Evolutionary conservation across 306 rosid species (phyloP), one percentile per base, ranked within the genome.

Genomic region (Urtica urens): DNA sequence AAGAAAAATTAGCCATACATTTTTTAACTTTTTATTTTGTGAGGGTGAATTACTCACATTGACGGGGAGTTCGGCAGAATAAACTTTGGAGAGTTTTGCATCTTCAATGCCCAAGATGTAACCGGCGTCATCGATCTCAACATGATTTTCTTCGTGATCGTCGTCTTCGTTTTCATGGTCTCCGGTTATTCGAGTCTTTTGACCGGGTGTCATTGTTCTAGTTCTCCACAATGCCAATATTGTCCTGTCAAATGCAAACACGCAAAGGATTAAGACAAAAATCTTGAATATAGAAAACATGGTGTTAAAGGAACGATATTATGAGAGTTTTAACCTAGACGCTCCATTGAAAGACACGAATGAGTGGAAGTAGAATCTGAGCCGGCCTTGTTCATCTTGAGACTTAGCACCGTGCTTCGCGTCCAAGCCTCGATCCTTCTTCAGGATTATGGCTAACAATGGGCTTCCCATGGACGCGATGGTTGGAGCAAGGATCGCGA

Each of bases 381-480:
- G 87, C 52, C 95, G 78, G 59, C 95, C 97, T 58, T 90, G 77
- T 56, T 81, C 95, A 38, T 90, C 97, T 71, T 70, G 86, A 46
- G 59, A 46, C 77, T 77, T 90, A 3, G 97, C 95, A 19, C 84
- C 86, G 6, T 79, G 93, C 51, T 77, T 74, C 25, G 94, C 94
- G 54, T 90, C 95, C 26, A 75, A 42, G 10, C 94, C 94, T 57
- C 95, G 78, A 38, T 69, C 95, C 25, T 57, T 66, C 49, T 68
- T 70, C 38, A 90, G 73, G 50, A 79, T 51, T 56, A 90, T 68
- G 51, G 71, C 78, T 58, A 90, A 58, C 12, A 64, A 50, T 38
- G 97, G 97, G 72, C 90, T 84, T 37, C 93, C 97, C 49, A 84
- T 13, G 10, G 97, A 78, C 47, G 76, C 68, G n/a, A 75, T 39